phyloP scores from a whole-genome alignment of 441 rosid genomes.

The Adansonia grandidieri region DNA sequence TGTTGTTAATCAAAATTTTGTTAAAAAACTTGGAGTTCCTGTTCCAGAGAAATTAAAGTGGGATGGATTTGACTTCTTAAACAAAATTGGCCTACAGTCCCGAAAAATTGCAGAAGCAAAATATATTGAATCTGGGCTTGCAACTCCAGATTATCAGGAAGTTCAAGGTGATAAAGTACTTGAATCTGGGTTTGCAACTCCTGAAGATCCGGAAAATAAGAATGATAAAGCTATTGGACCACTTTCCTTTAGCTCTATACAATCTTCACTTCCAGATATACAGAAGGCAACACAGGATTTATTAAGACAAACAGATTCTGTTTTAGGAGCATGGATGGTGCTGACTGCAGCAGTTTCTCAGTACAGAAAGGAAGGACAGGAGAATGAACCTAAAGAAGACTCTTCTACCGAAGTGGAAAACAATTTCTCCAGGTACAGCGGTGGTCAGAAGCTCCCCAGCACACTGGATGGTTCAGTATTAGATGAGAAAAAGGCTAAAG shows the following conservation, averaged over 20 bases:
- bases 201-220: slow-evolving; percentile 45
- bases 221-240: slow-evolving; percentile 47
- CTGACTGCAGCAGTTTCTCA: slow-evolving; percentile 75
- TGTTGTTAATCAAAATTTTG: slow-evolving; percentile 64
- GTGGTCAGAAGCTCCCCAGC: slow-evolving; percentile 49
- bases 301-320: slow-evolving; percentile 82
- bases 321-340: slow-evolving; percentile 90
- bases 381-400: slow-evolving; percentile 35
- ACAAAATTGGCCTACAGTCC: slow-evolving; percentile 73
- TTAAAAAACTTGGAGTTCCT: slow-evolving; percentile 71
- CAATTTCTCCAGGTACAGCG: slow-evolving; percentile 32
- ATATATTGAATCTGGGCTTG: slow-evolving; percentile 90
- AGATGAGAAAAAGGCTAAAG: slow-evolving; percentile 75
- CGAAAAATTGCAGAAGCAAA: slow-evolving; percentile 74
- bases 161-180: slow-evolving; percentile 47
- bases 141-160: slow-evolving; percentile 55
- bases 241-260: slow-evolving; percentile 37
- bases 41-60: slow-evolving; percentile 69
- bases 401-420: slow-evolving; percentile 30
- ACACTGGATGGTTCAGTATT: slow-evolving; percentile 41
- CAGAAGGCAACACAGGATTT: slow-evolving; percentile 81
- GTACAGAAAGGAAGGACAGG: slow-evolving; percentile 56
- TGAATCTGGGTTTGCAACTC: slow-evolving; percentile 81
- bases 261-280: slow-evolving; percentile 79
- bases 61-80: slow-evolving; percentile 77